A percentile compares a stretch with the other conserved stretches of the same genome.
These are phyloP conservation scores for Hypoxylon crocopeplum DNA, from an alignment of 495 filamentous ascomycete species.

Conservation along the genomic window DNA sequence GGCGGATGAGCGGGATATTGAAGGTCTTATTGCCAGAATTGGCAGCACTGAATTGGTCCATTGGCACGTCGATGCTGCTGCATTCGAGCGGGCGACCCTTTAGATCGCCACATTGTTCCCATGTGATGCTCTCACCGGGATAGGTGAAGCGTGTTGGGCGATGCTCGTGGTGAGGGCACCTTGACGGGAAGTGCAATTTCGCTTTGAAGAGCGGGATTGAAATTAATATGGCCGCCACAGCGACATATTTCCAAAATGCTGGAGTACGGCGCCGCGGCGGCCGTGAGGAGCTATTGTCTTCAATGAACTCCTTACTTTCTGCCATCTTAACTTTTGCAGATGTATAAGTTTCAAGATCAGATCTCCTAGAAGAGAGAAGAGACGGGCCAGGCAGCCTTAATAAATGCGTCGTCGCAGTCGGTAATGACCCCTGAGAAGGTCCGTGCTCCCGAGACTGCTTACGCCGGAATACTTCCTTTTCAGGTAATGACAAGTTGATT, in stretches of 20 bases:
- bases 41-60: conserved; percentile 51
- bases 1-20: conserved; percentile 51
- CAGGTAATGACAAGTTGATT: too few species aligned
- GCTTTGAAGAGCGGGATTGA: conserved; percentile 7
- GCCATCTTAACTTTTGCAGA: background rate
- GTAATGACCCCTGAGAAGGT: too few species aligned
- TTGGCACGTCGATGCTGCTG: conserved; percentile 48
- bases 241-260: background rate
- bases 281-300: background rate
- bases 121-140: conserved; percentile 46
- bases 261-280: background rate
- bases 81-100: conserved; percentile 44
- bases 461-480: too few species aligned
- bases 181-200: background rate
- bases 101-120: conserved; percentile 47
- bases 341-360: background rate
- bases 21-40: conserved; percentile 44
- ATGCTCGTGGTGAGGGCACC: background rate
- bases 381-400: too few species aligned
- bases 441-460: too few species aligned
- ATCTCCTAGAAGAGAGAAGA: too few species aligned
- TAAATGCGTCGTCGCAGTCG: too few species aligned
- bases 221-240: background rate
- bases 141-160: conserved; percentile 25
- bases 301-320: background rate